Percentiles rank a stretch among this genome's conserved stretches.
phyloP scores from a whole-genome alignment of 148 eudicot species.

The Spergularia marina region DNA sequence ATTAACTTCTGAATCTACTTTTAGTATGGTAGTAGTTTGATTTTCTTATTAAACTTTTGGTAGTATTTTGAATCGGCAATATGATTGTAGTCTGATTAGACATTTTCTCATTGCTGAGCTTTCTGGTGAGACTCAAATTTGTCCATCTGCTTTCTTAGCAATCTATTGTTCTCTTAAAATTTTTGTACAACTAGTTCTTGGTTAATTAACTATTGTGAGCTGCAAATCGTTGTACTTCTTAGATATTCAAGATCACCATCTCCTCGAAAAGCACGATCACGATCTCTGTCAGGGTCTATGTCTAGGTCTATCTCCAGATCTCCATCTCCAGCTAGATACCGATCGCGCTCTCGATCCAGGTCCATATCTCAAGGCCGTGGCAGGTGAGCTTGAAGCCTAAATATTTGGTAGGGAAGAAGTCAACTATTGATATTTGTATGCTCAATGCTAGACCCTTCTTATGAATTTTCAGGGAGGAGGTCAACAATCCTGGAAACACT shows the following conservation, averaged over 20 bases:
- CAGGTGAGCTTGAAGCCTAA: constrained; percentile 43
- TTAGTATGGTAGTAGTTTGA: neutral
- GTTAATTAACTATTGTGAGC: neutral
- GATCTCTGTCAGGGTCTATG: constrained; percentile 50
- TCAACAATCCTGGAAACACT: constrained; percentile 69
- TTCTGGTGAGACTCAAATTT: neutral
- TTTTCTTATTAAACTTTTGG: neutral
- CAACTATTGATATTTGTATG: constrained; percentile 27
- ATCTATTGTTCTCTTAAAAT: too few relatives aligned
- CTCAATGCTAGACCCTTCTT: neutral
- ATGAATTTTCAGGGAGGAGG: constrained; percentile 49
- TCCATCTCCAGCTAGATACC: constrained; percentile 47
- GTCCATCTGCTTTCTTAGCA: neutral
- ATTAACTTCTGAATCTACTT: neutral
- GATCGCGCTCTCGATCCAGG: constrained; percentile 48
- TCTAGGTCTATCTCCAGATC: constrained; percentile 58
- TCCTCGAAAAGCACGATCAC: constrained; percentile 43
- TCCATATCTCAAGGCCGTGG: constrained; percentile 58
- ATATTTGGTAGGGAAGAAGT: constrained; percentile 41
- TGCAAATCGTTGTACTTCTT: neutral
- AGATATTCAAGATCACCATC: constrained; percentile 75
- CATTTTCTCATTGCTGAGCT: neutral
- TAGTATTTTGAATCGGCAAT: too few relatives aligned
- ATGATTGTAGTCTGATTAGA: neutral
- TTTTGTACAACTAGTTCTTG: neutral